A percentile compares a stretch with the other conserved stretches of the same genome.
Evolutionary conservation across 257 asterid species (phyloP).

Genomic region (Scutellaria barbata): DNA sequence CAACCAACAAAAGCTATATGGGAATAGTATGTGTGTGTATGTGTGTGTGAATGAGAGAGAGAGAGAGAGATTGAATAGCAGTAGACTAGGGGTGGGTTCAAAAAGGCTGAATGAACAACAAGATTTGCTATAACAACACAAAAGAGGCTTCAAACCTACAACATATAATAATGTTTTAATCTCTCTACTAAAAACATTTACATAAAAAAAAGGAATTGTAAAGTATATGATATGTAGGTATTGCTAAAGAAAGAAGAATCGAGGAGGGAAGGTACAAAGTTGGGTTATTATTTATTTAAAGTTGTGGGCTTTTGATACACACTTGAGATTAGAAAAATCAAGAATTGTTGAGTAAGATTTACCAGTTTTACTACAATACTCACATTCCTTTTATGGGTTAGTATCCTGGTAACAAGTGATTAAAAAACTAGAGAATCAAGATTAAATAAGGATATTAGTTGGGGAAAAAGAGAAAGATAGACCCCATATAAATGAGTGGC

Average conservation of each 20-base stretch:
- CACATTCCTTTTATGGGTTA: conserved; percentile 49
- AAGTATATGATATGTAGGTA: too few species aligned
- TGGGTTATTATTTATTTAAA: conserved; percentile 4
- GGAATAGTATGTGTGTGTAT: conserved; percentile 25
- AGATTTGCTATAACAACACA: conserved; percentile 32
- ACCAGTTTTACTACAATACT: background rate
- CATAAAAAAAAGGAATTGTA: too few species aligned
- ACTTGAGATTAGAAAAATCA: too few species aligned
- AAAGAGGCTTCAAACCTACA: background rate
- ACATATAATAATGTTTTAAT: too few species aligned
- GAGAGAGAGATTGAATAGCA: conserved; percentile 28
- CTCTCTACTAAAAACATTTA: too few species aligned
- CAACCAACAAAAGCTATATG: conserved; percentile 49
- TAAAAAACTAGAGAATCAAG: conserved; percentile 13
- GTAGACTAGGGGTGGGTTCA: conserved; percentile 18
- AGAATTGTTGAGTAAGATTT: background rate
- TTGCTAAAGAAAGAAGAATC: too few species aligned
- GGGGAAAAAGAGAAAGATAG: conserved; percentile 36
- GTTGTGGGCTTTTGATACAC: conserved; percentile 9
- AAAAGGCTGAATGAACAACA: conserved; percentile 39
- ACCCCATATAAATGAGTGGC: conserved; percentile 52
- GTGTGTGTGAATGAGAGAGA: conserved; percentile 26
- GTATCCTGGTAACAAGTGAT: conserved; percentile 47
- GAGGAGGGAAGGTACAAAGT: too few species aligned
- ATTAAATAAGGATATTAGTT: conserved; percentile 32